A percentile compares a stretch with the other conserved stretches of the same genome.
phyloP scores from a whole-genome alignment of 2,329 filamentous ascomycete species.

The Mycosphaerella arachidis region DNA sequence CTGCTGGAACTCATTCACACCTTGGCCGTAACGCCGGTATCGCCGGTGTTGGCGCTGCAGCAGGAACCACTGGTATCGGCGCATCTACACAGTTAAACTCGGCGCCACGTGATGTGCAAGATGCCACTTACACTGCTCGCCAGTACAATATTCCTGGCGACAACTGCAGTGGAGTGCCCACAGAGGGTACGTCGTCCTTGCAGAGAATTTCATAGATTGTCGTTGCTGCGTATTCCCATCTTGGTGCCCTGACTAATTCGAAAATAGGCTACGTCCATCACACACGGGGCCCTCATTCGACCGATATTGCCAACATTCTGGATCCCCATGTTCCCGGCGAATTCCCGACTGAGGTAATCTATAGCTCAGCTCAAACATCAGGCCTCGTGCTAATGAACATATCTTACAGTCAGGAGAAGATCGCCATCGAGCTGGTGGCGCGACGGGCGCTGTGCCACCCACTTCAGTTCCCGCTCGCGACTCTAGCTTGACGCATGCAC shows the following conservation, averaged over 20 bases:
- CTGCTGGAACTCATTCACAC: neutral
- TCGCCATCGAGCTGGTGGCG: neutral
- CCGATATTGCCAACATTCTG: constrained; percentile 24
- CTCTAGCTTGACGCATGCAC: neutral
- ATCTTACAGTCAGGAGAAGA: constrained; percentile 7
- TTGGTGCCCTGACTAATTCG: neutral
- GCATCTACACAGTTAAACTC: constrained; percentile 10
- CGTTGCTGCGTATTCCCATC: neutral
- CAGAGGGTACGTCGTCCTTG: neutral
- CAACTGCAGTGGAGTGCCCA: neutral
- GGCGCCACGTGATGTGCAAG: constrained; percentile 19
- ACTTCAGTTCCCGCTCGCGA: neutral
- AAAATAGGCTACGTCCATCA: constrained; percentile 17
- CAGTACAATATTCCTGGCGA: neutral
- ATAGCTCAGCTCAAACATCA: neutral
- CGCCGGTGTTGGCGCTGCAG: constrained; percentile 3
- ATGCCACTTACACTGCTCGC: constrained; percentile 24
- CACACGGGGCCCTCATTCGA: constrained; percentile 24
- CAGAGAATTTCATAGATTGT: neutral
- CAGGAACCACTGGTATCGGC: neutral
- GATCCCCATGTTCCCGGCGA: constrained; percentile 36
- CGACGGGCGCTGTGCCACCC: neutral
- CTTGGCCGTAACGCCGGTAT: constrained; percentile 7
- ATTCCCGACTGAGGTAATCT: constrained; percentile 23
- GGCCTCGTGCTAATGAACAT: neutral